Evolutionary conservation across 2,329 filamentous ascomycete genomes (phyloP), one percentile per base, ranked within the genome.

Genomic region (Colletotrichum lentis): DNA sequence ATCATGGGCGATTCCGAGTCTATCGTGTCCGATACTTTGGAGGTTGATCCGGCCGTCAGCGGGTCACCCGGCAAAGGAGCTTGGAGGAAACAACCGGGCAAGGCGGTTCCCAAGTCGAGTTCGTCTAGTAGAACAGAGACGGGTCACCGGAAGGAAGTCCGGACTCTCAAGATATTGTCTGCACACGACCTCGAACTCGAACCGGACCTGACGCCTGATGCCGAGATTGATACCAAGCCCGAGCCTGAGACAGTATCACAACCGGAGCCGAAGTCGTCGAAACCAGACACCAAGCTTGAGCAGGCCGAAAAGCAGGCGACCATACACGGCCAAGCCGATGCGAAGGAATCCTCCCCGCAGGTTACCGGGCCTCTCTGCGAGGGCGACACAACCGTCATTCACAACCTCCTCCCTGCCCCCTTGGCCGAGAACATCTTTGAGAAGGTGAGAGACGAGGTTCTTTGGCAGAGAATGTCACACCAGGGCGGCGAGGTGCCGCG

Each of bases 401-500:
- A 89, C 70, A 82, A 94, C 70, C 80, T 97, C 39, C 84, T 97
- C 1, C 83, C 91, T 1, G 75, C 79, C 0, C 75, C 81, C 7
- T 74, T 91, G 1, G 82, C 83, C 5, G 80, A 86, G 1, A 82
- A 84, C 18, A 85, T 91, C 6, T 97, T 97, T 76, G 84, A 89
- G 22, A 85, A 84, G 46, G 81, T 97, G 18, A 88, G 88, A 60
- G 80, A 86, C 16, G 94, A 98, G 76, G 89, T 97, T 0, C 82
- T 85, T 72, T 99, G 95, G 94, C 90, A 95, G 75, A 91, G 87
- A 71, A 98, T 99, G 96, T 90, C 90, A 50, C 96, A 98, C 73
- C 91, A 95, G 71, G 92, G 93, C 41, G 94, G 96, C 31, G 91
- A 96, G 73, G 96, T 98, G 0, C 96, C 96, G 50, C 89, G 96